Conservation (phyloP, 2,329 filamentous ascomycete species). For the Rutstroemia sp. region DNA sequence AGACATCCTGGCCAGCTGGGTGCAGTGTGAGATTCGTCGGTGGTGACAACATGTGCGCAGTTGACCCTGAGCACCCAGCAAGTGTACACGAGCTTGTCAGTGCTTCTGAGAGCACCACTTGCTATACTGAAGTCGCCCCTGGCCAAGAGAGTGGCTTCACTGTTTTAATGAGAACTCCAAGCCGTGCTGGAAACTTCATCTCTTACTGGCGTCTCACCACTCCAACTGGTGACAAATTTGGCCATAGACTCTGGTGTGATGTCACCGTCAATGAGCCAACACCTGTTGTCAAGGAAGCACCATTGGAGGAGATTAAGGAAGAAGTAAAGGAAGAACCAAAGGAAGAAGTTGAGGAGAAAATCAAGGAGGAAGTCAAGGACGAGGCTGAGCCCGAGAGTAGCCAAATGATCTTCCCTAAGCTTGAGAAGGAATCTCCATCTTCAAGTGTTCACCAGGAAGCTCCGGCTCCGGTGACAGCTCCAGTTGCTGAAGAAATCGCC, state of each 20-base stretch:
- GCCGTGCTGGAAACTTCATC: slow-evolving; percentile 69
- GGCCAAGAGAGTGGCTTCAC: slow-evolving; percentile 76
- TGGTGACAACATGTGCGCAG: slow-evolving; percentile 92
- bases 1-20: slow-evolving; percentile 73
- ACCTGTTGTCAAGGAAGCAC: slow-evolving; percentile 30
- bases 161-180: slow-evolving; percentile 74
- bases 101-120: slow-evolving; percentile 76
- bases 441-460: slow-evolving; percentile 68
- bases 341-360: slow-evolving; percentile 10
- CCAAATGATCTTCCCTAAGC: slow-evolving; percentile 93
- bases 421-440: slow-evolving; percentile 86
- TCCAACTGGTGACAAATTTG: slow-evolving; percentile 73
- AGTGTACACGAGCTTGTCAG: slow-evolving; percentile 68
- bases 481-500: slow-evolving; percentile 30
- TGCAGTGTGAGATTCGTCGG: slow-evolving; percentile 88
- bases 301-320: slow-evolving; percentile 32
- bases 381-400: slow-evolving; percentile 36
- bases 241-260: slow-evolving; percentile 93
- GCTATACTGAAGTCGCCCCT: slow-evolving; percentile 59
- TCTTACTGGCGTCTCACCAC: slow-evolving; percentile 96
- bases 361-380: slow-evolving; percentile 18
- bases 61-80: slow-evolving; percentile 74
- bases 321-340: background rate
- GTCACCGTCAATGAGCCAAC: slow-evolving; percentile 54
- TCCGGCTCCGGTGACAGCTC: slow-evolving; percentile 39